phyloP scores from a whole-genome alignment of 2,329 filamentous ascomycete species.

The Fulvia fulva region DNA sequence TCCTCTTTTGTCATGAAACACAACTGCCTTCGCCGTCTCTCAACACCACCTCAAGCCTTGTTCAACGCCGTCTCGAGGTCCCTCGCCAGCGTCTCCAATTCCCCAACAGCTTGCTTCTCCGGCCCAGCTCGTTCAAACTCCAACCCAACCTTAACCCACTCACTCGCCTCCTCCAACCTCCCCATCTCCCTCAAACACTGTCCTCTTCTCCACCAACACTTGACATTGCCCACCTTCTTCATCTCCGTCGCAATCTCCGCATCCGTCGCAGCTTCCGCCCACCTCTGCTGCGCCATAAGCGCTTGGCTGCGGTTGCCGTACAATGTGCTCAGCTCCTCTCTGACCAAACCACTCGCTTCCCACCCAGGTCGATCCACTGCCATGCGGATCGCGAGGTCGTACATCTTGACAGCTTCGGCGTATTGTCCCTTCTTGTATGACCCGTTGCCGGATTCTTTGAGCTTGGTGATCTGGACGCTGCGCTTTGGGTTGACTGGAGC shows the following conservation, averaged over 20 bases:
- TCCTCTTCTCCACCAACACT: constrained; percentile 89
- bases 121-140: constrained; percentile 52
- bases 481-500: constrained; percentile 92
- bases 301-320: constrained; percentile 88
- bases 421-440: constrained; percentile 75
- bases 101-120: constrained; percentile 29
- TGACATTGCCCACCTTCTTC: constrained; percentile 80
- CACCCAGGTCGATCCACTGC: constrained; percentile 74
- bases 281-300: constrained; percentile 74
- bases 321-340: constrained; percentile 77
- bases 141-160: constrained; percentile 71
- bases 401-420: constrained; percentile 72
- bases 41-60: constrained; percentile 2
- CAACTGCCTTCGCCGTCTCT: not conserved
- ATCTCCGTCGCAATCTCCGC: constrained; percentile 85
- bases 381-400: constrained; percentile 87
- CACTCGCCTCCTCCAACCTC: constrained; percentile 72
- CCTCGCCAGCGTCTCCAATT: constrained; percentile 29
- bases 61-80: constrained; percentile 25
- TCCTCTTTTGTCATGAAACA: not conserved
- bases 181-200: constrained; percentile 90
- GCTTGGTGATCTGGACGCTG: constrained; percentile 79
- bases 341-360: constrained; percentile 79
- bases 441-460: constrained; percentile 81
- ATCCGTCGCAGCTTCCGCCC: constrained; percentile 83